These are phyloP conservation scores for Calonectria leucothoes DNA, from an alignment of 2,329 filamentous ascomycete species.

Conservation along the genomic window DNA sequence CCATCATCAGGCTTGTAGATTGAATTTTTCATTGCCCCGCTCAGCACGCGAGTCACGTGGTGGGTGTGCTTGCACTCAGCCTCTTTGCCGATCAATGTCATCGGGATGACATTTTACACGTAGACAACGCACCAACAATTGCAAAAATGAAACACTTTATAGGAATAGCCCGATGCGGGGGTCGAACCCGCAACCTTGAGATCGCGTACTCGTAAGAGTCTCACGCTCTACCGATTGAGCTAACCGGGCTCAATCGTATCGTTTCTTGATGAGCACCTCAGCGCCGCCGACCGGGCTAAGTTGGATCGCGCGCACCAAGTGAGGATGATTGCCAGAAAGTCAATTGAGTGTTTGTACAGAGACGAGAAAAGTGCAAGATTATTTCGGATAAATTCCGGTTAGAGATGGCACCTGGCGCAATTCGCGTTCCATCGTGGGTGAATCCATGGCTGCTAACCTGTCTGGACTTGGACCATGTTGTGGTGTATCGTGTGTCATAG, in stretches of 20 bases:
- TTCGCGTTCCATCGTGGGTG: background rate
- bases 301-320: background rate
- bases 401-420: background rate
- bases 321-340: background rate
- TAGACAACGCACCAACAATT: no score
- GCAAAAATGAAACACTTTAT: background rate
- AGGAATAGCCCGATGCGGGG: slow-evolving; percentile 51
- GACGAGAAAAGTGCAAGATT: background rate
- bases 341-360: background rate
- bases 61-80: no score
- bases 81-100: background rate
- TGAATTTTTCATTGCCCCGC: no score
- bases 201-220: slow-evolving; percentile 65
- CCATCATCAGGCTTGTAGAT: no score
- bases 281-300: background rate
- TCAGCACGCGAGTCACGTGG: no score
- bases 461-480: no score
- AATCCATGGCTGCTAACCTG: background rate
- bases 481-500: no score
- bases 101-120: background rate
- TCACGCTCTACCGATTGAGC: slow-evolving; percentile 68
- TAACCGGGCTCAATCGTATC: slow-evolving; percentile 37
- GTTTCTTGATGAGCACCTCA: background rate
- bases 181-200: slow-evolving; percentile 69
- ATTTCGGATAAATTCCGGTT: background rate